Conservation (phyloP, 805 yeast species). For the Starmerella tilneyi region DNA sequence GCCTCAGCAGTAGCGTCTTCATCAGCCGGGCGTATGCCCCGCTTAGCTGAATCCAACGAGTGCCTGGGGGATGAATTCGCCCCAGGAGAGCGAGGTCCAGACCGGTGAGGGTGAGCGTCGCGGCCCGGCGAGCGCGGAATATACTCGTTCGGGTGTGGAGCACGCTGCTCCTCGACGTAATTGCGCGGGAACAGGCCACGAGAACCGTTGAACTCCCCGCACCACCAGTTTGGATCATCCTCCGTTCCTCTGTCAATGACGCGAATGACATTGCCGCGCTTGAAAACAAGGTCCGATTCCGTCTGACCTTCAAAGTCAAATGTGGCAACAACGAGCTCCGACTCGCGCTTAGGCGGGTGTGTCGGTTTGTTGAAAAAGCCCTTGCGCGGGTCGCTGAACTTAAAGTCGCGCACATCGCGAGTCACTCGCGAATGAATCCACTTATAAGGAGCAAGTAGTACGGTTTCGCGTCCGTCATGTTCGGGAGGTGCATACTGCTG, state of each 20-base stretch:
- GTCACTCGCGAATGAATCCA: slow-evolving; percentile 14
- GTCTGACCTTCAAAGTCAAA: slow-evolving; percentile 33
- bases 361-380: slow-evolving; percentile 19
- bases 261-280: slow-evolving; percentile 32
- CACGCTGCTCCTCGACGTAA: slow-evolving; percentile 30
- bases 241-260: slow-evolving; percentile 33
- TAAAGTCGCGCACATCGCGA: slow-evolving; percentile 12
- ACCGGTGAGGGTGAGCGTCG: background rate
- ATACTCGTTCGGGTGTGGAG: slow-evolving; percentile 14
- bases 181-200: slow-evolving; percentile 41
- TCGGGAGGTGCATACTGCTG: background rate
- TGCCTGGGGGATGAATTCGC: too few relatives aligned
- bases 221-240: slow-evolving; percentile 42
- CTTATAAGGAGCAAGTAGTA: slow-evolving; percentile 11
- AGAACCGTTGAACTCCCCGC: slow-evolving; percentile 36
- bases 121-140: slow-evolving; percentile 1
- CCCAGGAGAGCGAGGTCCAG: background rate
- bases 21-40: too few relatives aligned
- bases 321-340: slow-evolving; percentile 28
- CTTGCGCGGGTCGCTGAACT: slow-evolving; percentile 16
- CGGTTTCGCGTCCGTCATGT: slow-evolving; percentile 2
- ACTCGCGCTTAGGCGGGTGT: slow-evolving; percentile 10
- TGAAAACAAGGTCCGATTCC: slow-evolving; percentile 33
- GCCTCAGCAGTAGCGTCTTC: too few relatives aligned
- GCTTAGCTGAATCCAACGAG: too few relatives aligned